These are phyloP conservation scores for Apophysomyces variabilis DNA, from an alignment of 371 early-diverging fungal genomes.

Conservation along the genomic window DNA sequence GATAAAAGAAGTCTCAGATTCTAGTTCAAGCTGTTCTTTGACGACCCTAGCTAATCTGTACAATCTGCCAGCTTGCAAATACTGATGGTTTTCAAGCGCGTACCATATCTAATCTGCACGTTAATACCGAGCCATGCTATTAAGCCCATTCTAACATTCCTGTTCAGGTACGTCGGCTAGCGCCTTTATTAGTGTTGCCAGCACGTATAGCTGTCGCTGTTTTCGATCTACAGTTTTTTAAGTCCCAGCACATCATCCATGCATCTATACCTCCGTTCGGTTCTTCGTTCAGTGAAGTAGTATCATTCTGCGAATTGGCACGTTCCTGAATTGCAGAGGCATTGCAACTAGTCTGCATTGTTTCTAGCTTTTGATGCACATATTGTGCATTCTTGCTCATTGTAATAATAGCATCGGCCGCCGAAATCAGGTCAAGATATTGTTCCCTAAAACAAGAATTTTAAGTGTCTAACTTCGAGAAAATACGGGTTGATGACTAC, in stretches of 20 bases:
- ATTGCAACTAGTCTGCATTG: conserved; percentile 65
- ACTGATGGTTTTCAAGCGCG: conserved; percentile 71
- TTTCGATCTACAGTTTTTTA: conserved; percentile 49
- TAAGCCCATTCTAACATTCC: conserved; percentile 34
- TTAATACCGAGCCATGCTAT: neutral
- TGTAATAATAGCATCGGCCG: conserved; percentile 79
- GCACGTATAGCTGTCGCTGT: conserved; percentile 62
- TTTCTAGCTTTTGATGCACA: conserved; percentile 62
- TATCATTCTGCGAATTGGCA: conserved; percentile 6
- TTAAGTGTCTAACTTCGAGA: neutral
- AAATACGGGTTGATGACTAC: conserved; percentile 10
- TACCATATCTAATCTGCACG: conserved; percentile 69
- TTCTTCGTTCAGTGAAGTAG: conserved; percentile 14
- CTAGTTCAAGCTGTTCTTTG: conserved; percentile 63
- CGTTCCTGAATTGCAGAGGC: conserved; percentile 52
- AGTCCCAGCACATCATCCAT: conserved; percentile 14
- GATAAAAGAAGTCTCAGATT: conserved; percentile 30
- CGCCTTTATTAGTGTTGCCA: conserved; percentile 83
- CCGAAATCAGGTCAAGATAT: conserved; percentile 83
- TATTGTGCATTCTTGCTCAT: conserved; percentile 70
- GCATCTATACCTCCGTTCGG: conserved; percentile 12
- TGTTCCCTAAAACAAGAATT: conserved; percentile 63
- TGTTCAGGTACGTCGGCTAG: conserved; percentile 88
- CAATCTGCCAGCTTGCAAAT: conserved; percentile 73
- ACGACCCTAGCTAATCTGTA: conserved; percentile 72